Evolutionary conservation across 2,329 filamentous ascomycete species (phyloP).

Genomic region (Aspergillus ruber): DNA sequence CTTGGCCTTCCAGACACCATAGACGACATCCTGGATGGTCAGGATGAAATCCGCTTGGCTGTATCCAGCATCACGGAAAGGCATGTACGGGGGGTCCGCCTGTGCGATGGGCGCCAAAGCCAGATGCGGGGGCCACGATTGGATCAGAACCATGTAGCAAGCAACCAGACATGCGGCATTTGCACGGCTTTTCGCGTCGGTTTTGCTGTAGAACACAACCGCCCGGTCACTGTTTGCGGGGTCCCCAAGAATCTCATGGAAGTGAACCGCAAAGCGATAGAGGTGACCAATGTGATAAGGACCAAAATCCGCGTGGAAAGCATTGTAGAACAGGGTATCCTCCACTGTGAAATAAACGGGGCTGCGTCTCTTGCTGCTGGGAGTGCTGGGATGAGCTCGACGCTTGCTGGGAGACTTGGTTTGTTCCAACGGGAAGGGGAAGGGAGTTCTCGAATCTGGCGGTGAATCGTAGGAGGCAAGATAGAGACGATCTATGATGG

Average conservation of each 20-base stretch:
- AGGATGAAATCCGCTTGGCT: constrained; percentile 96
- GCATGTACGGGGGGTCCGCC: constrained; percentile 95
- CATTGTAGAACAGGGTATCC: constrained; percentile 88
- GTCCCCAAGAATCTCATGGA: constrained; percentile 89
- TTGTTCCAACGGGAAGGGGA: constrained; percentile 65
- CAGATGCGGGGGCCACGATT: constrained; percentile 94
- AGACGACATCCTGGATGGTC: constrained; percentile 94
- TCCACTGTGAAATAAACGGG: constrained; percentile 97
- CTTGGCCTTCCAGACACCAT: constrained; percentile 98
- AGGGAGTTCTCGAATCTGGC: constrained; percentile 73
- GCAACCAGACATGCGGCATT: constrained; percentile 93
- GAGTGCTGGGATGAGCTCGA: constrained; percentile 55
- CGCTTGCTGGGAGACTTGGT: constrained; percentile 68
- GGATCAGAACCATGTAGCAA: constrained; percentile 98
- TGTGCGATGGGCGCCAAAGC: constrained; percentile 93
- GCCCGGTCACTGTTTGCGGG: constrained; percentile 83
- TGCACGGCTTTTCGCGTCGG: constrained; percentile 78
- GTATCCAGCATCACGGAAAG: constrained; percentile 96
- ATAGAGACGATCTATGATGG: constrained; percentile 75
- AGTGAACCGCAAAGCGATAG: constrained; percentile 90
- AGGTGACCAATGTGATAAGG: constrained; percentile 95
- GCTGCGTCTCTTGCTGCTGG: constrained; percentile 47
- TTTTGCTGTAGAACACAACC: constrained; percentile 92
- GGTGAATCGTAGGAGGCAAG: constrained; percentile 83
- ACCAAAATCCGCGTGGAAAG: constrained; percentile 97